phyloP scores from a whole-genome alignment of 768 basidiomycete genomes.

The Pisolithus tinctorius region DNA sequence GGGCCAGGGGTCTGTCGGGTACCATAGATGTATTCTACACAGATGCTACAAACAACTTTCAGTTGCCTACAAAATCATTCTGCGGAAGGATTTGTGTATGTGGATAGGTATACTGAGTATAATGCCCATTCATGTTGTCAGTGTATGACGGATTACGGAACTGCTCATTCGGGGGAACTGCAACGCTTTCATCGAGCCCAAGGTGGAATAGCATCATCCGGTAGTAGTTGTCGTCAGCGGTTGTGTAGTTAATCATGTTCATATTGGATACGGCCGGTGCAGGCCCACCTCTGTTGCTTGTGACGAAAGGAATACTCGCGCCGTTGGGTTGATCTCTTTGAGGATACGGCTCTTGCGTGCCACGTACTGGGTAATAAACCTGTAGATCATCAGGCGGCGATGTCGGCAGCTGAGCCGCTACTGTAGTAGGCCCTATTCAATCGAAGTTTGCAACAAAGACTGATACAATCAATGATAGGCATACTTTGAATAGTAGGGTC shows the following conservation, averaged over 20 bases:
- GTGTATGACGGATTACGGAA: conserved; percentile 23
- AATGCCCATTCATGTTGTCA: conserved; percentile 30
- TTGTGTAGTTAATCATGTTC: conserved; percentile 15
- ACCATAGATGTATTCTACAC: not conserved
- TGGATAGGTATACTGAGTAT: conserved; percentile 29
- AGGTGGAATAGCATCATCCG: conserved; percentile 71
- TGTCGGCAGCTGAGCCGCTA: conserved; percentile 17
- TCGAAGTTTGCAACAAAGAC: conserved; percentile 6
- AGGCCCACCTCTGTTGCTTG: conserved; percentile 9
- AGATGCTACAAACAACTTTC: not conserved
- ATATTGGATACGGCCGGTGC: conserved; percentile 30
- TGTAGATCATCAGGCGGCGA: conserved; percentile 15
- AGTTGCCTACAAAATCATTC: conserved; percentile 19
- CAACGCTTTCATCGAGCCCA: conserved; percentile 47
- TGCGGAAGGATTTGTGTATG: conserved; percentile 18
- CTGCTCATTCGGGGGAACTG: conserved; percentile 14
- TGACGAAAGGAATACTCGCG: conserved; percentile 9
- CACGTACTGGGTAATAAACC: conserved; percentile 12
- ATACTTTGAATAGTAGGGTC: conserved; percentile 55
- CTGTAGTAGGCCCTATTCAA: conserved; percentile 14
- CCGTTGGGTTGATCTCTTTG: conserved; percentile 5
- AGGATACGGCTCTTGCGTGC: conserved; percentile 15
- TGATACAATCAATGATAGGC: conserved; percentile 1
- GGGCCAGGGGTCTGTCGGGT: not conserved
- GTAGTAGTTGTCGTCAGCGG: conserved; percentile 66